A percentile compares a stretch with the other conserved stretches of the same genome.
These are phyloP conservation scores for Lupinus albus DNA, from an alignment of 306 rosid genomes.

Conservation along the genomic window DNA sequence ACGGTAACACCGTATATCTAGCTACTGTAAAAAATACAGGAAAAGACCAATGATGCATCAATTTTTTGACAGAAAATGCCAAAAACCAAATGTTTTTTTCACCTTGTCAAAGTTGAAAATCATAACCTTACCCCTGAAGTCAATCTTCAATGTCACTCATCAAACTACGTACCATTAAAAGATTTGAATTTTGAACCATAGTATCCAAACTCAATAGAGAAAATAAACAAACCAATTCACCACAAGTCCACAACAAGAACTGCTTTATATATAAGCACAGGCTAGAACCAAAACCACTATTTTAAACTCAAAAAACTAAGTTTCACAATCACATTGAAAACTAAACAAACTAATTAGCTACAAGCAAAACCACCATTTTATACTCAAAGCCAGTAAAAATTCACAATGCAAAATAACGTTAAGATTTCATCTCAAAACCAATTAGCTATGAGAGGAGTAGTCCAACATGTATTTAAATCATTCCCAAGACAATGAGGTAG, in stretches of 20 bases:
- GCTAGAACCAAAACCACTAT: slow-evolving; percentile 38
- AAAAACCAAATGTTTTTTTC: neutral
- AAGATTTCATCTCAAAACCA: too few relatives aligned
- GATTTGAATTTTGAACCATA: slow-evolving; percentile 43
- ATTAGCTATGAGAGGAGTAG: too few relatives aligned
- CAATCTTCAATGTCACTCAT: slow-evolving; percentile 31
- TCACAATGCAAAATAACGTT: slow-evolving; percentile 51
- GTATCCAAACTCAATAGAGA: slow-evolving; percentile 31
- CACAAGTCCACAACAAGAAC: slow-evolving; percentile 30
- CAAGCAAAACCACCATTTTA: slow-evolving; percentile 33
- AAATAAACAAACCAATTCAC: slow-evolving; percentile 34
- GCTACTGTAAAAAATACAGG: neutral
- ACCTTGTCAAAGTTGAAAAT: slow-evolving; percentile 2
- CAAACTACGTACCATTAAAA: slow-evolving; percentile 22
- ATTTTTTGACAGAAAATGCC: neutral
- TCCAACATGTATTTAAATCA: too few relatives aligned
- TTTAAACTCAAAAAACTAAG: slow-evolving; percentile 46
- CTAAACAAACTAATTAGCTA: slow-evolving; percentile 39
- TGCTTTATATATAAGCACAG: slow-evolving; percentile 30
- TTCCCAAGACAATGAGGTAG: too few relatives aligned
- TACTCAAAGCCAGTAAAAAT: slow-evolving; percentile 21
- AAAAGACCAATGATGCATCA: neutral
- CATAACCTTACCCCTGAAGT: slow-evolving; percentile 19
- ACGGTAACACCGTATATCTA: neutral
- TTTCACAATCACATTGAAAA: slow-evolving; percentile 38